A percentile compares a stretch with the other conserved stretches of the same genome.
Evolutionary conservation across 768 basidiomycete species (phyloP).

Genomic region (Harrya chromipes): DNA sequence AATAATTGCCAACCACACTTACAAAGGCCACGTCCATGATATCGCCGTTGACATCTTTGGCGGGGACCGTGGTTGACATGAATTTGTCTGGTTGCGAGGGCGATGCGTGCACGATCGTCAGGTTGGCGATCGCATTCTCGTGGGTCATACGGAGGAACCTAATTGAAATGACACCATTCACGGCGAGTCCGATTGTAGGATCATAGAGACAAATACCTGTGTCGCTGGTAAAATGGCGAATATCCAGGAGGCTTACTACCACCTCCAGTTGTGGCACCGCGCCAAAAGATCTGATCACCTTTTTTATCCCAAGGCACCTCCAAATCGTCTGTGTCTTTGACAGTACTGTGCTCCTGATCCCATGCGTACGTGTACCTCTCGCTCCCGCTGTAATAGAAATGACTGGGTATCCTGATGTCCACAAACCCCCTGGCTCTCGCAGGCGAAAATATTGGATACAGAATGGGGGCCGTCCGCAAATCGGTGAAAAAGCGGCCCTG

Average conservation of each 20-base stretch:
- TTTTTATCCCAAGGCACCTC: conserved; percentile 90
- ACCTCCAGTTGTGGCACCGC: conserved; percentile 95
- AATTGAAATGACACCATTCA: not conserved
- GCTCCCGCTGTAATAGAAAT: conserved; percentile 90
- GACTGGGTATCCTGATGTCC: conserved; percentile 93
- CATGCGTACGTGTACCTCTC: conserved; percentile 86
- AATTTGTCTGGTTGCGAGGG: conserved; percentile 56
- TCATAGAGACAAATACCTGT: conserved; percentile 49
- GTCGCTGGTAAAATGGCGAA: conserved; percentile 78
- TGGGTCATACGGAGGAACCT: conserved; percentile 80
- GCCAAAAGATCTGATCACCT: conserved; percentile 83
- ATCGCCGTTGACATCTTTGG: conserved; percentile 63
- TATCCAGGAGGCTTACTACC: conserved; percentile 86
- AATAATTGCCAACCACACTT: conserved; percentile 71
- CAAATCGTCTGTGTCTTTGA: conserved; percentile 79
- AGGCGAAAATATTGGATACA: conserved; percentile 95
- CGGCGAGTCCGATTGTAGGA: not conserved
- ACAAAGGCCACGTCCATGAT: conserved; percentile 90
- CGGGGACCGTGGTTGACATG: conserved; percentile 58
- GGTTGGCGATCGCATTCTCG: conserved; percentile 42
- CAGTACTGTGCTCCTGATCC: conserved; percentile 70
- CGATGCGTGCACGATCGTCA: conserved; percentile 69
- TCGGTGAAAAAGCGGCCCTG: conserved; percentile 99
- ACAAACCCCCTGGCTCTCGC: conserved; percentile 81
- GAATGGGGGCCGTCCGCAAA: conserved; percentile 80